Conservation (phyloP, 495 filamentous ascomycete species). For the Lindgomyces ingoldianus region DNA sequence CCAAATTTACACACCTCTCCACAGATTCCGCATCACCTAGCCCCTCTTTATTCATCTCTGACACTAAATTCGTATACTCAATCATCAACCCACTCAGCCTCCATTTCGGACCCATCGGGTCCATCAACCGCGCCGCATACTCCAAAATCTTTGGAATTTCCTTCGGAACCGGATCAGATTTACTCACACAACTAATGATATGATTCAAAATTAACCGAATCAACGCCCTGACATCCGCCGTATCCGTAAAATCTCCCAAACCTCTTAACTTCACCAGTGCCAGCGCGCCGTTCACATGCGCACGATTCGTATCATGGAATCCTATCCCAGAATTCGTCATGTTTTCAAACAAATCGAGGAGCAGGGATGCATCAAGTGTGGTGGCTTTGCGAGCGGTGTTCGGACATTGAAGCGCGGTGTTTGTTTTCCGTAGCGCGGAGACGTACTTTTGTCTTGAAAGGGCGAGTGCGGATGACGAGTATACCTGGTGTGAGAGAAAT, state of each 20-base stretch:
- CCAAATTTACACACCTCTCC: slow-evolving; percentile 5
- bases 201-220: slow-evolving; percentile 36
- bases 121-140: slow-evolving; percentile 26
- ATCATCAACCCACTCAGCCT: slow-evolving; percentile 34
- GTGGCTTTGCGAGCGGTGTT: background rate
- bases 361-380: slow-evolving; percentile 13
- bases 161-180: slow-evolving; percentile 25
- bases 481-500: slow-evolving; percentile 23
- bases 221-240: slow-evolving; percentile 24
- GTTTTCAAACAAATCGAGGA: slow-evolving; percentile 31
- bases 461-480: slow-evolving; percentile 18
- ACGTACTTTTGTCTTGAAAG: slow-evolving; percentile 27
- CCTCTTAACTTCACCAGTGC: slow-evolving; percentile 40
- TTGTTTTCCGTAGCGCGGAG: slow-evolving; percentile 17
- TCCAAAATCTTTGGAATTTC: slow-evolving; percentile 33
- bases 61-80: slow-evolving; percentile 31
- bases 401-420: slow-evolving; percentile 2
- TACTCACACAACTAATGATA: slow-evolving; percentile 37
- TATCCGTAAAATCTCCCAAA: slow-evolving; percentile 21
- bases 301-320: background rate
- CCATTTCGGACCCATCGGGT: slow-evolving; percentile 30
- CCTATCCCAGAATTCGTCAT: slow-evolving; percentile 1
- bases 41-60: slow-evolving; percentile 8
- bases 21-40: too few species aligned
- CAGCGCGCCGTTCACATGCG: slow-evolving; percentile 42